A percentile compares a stretch with the other conserved stretches of the same genome.
Evolutionary conservation across 192 early-diverging fungal genomes (phyloP).

Genomic region (Borealophlyctis nickersoniae): DNA sequence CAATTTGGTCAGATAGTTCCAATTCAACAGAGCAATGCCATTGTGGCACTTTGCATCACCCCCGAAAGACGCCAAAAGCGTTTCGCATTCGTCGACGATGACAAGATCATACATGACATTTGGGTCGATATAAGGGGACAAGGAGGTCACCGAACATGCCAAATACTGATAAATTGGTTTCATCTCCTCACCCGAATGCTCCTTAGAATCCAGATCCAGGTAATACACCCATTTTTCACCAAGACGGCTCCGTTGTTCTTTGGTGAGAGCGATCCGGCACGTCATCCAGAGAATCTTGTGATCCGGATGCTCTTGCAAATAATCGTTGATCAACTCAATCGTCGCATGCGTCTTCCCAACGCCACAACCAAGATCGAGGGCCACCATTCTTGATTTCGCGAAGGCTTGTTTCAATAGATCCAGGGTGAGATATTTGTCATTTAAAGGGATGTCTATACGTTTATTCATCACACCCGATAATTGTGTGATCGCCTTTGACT

Average conservation of each 20-base stretch:
- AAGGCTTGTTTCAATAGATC: too few species aligned
- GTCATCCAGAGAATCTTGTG: neutral
- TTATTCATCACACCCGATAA: too few species aligned
- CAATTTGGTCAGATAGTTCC: neutral
- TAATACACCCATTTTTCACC: neutral
- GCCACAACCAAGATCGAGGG: too few species aligned
- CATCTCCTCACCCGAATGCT: neutral
- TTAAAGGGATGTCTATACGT: too few species aligned
- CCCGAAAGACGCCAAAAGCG: neutral
- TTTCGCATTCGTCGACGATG: neutral
- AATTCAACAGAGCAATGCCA: neutral
- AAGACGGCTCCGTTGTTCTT: neutral
- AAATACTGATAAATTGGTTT: neutral
- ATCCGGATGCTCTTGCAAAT: neutral
- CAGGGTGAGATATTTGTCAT: too few species aligned
- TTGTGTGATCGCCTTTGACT: neutral
- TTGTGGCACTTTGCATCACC: neutral
- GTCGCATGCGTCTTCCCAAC: neutral
- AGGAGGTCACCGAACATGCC: neutral
- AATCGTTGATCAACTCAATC: neutral
- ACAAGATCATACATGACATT: neutral
- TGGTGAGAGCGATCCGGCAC: neutral
- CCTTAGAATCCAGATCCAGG: neutral
- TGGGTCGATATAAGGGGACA: neutral
- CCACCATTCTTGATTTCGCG: too few species aligned